Conservation (phyloP, 768 basidiomycete species). For the Polyporus arcularius region DNA sequence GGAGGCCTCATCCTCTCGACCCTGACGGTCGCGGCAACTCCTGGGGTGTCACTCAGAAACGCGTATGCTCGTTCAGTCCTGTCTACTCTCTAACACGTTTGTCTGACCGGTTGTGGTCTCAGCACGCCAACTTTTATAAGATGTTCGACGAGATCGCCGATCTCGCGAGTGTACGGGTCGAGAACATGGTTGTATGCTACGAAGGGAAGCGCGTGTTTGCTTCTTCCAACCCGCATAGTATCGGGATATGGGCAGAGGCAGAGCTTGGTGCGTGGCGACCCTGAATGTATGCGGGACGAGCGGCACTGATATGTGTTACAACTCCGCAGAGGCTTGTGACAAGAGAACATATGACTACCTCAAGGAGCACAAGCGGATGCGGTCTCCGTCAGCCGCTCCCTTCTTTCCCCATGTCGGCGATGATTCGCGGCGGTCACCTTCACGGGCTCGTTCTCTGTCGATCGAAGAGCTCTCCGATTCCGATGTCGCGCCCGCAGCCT, state of each 20-base stretch:
- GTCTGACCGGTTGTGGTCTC: not conserved
- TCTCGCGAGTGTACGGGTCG: constrained; percentile 48
- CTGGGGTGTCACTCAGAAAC: constrained; percentile 59
- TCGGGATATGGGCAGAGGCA: constrained; percentile 69
- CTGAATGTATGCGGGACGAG: not conserved
- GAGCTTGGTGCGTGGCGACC: constrained; percentile 51
- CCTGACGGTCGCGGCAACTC: constrained; percentile 37
- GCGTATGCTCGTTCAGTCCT: constrained; percentile 40
- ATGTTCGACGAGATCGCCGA: constrained; percentile 71
- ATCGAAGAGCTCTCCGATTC: constrained; percentile 27
- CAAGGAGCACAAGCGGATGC: constrained; percentile 39
- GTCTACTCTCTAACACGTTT: not conserved
- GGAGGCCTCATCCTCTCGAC: constrained; percentile 66
- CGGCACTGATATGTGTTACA: not conserved
- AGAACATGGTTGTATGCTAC: constrained; percentile 61
- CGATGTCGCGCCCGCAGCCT: constrained; percentile 18
- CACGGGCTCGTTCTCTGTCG: constrained; percentile 17
- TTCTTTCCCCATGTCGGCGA: constrained; percentile 18
- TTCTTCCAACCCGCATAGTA: constrained; percentile 64
- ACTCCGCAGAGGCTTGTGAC: constrained; percentile 61
- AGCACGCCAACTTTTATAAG: constrained; percentile 67
- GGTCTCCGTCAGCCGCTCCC: constrained; percentile 26
- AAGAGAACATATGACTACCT: constrained; percentile 64
- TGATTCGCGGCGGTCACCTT: constrained; percentile 3
- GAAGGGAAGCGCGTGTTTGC: constrained; percentile 66